phyloP scores from a whole-genome alignment of 2,329 filamentous ascomycete species.

The Amylocarpus encephaloides region DNA sequence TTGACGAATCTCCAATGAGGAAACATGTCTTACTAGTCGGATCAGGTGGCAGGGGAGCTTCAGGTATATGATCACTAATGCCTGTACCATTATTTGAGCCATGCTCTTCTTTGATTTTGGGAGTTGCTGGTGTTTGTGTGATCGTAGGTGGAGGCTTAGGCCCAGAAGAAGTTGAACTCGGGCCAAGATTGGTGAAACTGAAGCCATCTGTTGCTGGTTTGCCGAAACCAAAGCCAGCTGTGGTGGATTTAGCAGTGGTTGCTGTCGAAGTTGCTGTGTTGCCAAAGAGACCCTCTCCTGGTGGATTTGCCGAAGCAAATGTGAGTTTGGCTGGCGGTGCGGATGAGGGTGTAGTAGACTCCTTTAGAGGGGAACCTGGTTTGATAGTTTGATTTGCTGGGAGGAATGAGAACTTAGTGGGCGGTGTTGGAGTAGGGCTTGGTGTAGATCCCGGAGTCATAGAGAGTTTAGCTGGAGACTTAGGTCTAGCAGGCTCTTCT shows the following conservation, averaged over 20 bases:
- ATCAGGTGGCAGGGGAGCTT: constrained; percentile 41
- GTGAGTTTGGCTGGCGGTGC: constrained; percentile 15
- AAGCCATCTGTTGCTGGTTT: constrained; percentile 14
- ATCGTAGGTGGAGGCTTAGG: constrained; percentile 11
- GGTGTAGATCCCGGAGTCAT: constrained; percentile 24
- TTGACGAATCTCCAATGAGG: constrained; percentile 34
- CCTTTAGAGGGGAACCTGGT: not conserved
- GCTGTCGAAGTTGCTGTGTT: constrained; percentile 3
- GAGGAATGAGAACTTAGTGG: constrained; percentile 1
- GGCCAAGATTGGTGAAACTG: constrained; percentile 14
- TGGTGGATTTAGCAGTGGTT: constrained; percentile 10
- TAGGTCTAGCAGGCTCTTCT: constrained; percentile 19
- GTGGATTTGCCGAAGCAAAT: constrained; percentile 11
- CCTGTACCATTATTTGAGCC: constrained; percentile 11
- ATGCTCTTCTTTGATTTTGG: constrained; percentile 26
- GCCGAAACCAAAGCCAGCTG: constrained; percentile 22
- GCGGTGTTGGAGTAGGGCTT: constrained; percentile 7
- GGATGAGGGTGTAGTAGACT: constrained; percentile 5
- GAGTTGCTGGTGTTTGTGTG: constrained; percentile 16
- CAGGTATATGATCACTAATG: constrained; percentile 21
- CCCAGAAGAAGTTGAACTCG: constrained; percentile 5
- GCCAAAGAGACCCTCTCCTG: constrained; percentile 12
- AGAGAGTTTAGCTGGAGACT: constrained; percentile 12
- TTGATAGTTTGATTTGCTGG: not conserved
- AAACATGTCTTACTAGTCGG: constrained; percentile 33